phyloP scores from a whole-genome alignment of 108 stramenopile genomes.

The Parietichytrium sp. region DNA sequence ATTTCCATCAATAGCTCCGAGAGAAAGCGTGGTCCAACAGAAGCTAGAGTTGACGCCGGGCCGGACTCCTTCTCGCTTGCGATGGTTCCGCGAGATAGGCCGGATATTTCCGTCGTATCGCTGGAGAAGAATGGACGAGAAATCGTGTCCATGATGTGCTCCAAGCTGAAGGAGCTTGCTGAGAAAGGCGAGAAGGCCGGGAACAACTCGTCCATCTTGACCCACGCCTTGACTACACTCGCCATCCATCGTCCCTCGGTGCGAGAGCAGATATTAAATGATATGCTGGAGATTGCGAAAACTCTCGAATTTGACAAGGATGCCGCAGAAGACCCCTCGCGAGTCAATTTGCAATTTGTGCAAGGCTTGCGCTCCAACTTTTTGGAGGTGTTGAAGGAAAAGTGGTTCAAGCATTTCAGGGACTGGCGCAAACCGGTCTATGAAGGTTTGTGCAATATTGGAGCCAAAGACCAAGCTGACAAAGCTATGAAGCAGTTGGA shows the following conservation, averaged over 20 bases:
- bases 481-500: background rate
- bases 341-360: constrained; percentile 5
- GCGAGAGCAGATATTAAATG: background rate
- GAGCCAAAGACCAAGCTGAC: constrained; percentile 15
- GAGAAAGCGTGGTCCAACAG: constrained; percentile 1
- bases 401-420: background rate
- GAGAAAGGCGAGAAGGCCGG: too few species aligned
- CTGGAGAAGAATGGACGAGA: background rate
- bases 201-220: background rate
- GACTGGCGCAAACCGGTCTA: constrained; percentile 28
- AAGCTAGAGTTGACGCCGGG: constrained; percentile 12
- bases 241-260: constrained; percentile 15
- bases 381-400: constrained; percentile 9
- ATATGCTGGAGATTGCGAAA: background rate
- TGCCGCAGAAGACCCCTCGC: background rate
- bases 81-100: background rate
- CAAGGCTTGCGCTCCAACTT: background rate
- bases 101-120: background rate
- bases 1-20: background rate
- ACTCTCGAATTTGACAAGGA: background rate
- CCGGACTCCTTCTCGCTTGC: constrained; percentile 23
- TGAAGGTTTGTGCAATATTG: background rate
- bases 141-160: background rate
- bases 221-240: background rate
- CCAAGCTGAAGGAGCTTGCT: background rate